These are phyloP conservation scores for Scedosporium minutisporum DNA, from an alignment of 2,329 filamentous ascomycete genomes.

Conservation along the genomic window DNA sequence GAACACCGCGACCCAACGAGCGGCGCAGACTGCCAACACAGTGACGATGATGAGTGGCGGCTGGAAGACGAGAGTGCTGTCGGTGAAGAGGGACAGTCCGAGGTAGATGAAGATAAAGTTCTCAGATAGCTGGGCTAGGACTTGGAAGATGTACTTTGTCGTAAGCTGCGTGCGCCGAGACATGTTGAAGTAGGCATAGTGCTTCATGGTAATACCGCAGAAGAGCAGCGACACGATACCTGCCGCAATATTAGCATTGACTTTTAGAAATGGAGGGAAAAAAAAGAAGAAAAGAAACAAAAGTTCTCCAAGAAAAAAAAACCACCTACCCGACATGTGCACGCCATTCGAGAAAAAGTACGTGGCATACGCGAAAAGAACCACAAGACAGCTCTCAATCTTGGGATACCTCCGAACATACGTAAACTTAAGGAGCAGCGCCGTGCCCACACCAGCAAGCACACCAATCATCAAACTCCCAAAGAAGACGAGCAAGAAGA, in stretches of 20 bases:
- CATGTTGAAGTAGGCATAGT: constrained; percentile 99
- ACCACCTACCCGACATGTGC: constrained; percentile 76
- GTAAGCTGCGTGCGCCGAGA: constrained; percentile 93
- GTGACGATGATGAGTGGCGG: constrained; percentile 92
- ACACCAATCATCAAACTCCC: constrained; percentile 86
- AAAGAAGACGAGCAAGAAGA: constrained; percentile 95
- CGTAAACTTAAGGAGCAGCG: constrained; percentile 86
- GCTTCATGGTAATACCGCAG: constrained; percentile 95
- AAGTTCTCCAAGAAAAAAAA: not conserved
- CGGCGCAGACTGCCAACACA: constrained; percentile 81
- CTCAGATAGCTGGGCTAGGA: constrained; percentile 88
- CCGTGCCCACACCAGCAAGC: constrained; percentile 75
- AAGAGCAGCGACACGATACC: constrained; percentile 95
- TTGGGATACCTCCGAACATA: constrained; percentile 87
- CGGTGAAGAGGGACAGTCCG: constrained; percentile 87
- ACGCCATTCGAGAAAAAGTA: constrained; percentile 98
- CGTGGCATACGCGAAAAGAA: constrained; percentile 88
- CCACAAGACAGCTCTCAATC: constrained; percentile 90
- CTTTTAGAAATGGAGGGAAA: too few relatives aligned
- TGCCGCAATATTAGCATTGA: constrained; percentile 22
- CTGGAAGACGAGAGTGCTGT: constrained; percentile 79
- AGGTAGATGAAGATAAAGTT: constrained; percentile 99
- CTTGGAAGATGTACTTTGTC: constrained; percentile 94
- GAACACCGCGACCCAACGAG: constrained; percentile 90
- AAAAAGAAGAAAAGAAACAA: too few relatives aligned